phyloP scores from a whole-genome alignment of 768 basidiomycete species.

The Mycena haematopus region DNA sequence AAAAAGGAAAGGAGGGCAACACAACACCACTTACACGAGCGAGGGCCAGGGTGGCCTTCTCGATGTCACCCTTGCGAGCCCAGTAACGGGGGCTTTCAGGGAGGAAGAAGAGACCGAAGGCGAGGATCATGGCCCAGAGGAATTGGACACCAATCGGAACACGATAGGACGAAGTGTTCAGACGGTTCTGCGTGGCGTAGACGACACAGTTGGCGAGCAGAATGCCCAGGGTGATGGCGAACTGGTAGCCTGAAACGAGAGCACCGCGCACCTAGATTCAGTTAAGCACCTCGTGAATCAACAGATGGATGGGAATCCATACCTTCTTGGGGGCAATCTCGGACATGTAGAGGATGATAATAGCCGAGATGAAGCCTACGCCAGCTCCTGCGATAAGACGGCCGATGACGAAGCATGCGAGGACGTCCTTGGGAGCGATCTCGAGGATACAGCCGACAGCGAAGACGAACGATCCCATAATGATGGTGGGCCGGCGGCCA shows the following conservation, averaged over 20 bases:
- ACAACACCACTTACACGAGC: slow-evolving; percentile 44
- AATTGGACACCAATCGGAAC: slow-evolving; percentile 84
- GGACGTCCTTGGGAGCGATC: slow-evolving; percentile 49
- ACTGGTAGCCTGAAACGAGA: slow-evolving; percentile 73
- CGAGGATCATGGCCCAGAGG: slow-evolving; percentile 77
- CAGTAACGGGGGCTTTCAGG: slow-evolving; percentile 75
- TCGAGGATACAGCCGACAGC: slow-evolving; percentile 71
- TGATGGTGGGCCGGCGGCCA: slow-evolving; percentile 68
- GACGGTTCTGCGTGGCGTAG: slow-evolving; percentile 64
- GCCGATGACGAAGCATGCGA: slow-evolving; percentile 48
- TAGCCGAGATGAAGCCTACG: slow-evolving; percentile 77
- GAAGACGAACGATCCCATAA: slow-evolving; percentile 68
- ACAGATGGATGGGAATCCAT: not conserved
- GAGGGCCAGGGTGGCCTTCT: slow-evolving; percentile 62
- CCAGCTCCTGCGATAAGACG: slow-evolving; percentile 83
- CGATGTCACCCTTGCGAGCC: slow-evolving; percentile 40
- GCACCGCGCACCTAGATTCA: slow-evolving; percentile 75
- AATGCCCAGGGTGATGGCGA: slow-evolving; percentile 78
- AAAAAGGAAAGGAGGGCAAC: not conserved
- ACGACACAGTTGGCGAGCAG: slow-evolving; percentile 74
- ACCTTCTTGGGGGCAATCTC: slow-evolving; percentile 42
- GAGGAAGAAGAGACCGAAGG: slow-evolving; percentile 71
- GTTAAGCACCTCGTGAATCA: not conserved
- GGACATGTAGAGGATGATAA: slow-evolving; percentile 57
- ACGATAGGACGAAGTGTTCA: slow-evolving; percentile 60